Evolutionary conservation across 495 filamentous ascomycete genomes (phyloP).

Genomic region (Rostrohypoxylon terebratum): DNA sequence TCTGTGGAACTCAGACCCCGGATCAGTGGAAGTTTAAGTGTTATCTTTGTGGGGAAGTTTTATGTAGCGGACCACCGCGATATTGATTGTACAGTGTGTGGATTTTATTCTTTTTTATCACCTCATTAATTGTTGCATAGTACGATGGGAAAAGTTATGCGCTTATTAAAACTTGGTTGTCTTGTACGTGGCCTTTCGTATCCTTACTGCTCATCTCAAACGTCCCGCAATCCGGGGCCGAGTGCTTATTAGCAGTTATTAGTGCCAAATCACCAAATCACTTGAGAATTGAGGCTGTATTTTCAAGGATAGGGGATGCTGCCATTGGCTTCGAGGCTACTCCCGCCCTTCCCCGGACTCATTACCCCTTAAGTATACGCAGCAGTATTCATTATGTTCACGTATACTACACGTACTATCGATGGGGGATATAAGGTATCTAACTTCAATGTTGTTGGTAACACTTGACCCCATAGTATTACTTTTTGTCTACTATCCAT

Average conservation of each 20-base stretch:
- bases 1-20: conserved; percentile 43
- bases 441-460: background rate
- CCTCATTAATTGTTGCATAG: conserved; percentile 10
- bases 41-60: conserved; percentile 46
- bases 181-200: conserved; percentile 36
- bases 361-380: conserved; percentile 4
- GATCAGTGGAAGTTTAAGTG: conserved; percentile 42
- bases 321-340: conserved; percentile 12
- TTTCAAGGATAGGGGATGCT: conserved; percentile 14
- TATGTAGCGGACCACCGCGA: background rate
- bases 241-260: conserved; percentile 11
- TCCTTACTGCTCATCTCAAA: conserved; percentile 21
- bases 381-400: background rate
- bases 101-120: background rate
- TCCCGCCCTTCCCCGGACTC: conserved; percentile 41
- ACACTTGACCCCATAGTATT: background rate
- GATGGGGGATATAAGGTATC: conserved; percentile 8
- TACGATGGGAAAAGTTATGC: background rate
- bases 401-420: background rate
- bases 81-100: conserved; percentile 26
- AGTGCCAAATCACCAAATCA: too few species aligned
- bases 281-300: conserved; percentile 24
- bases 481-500: conserved; percentile 9
- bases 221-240: conserved; percentile 5
- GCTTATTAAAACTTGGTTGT: conserved; percentile 10